Percentiles rank a stretch among this genome's conserved stretches.
Conservation (phyloP, 179 eudicot genomes). For the Sideroxylon spinosum region DNA sequence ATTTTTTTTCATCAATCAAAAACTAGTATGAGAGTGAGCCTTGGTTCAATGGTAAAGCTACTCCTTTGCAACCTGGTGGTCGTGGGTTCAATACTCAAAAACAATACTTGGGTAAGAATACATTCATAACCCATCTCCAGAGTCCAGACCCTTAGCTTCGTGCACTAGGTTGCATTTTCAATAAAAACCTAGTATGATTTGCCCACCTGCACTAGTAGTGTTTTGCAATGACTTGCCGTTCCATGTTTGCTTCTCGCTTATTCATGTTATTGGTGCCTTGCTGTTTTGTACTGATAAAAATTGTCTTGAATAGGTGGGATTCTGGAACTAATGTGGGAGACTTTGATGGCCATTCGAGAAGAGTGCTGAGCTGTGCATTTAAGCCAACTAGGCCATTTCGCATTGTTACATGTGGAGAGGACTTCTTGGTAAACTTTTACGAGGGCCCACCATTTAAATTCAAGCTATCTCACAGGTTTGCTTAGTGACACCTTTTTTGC, state of each 20-base stretch:
- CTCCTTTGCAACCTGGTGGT: no score
- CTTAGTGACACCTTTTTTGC: slow-evolving; percentile 6
- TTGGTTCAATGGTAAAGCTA: no score
- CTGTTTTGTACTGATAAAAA: not conserved
- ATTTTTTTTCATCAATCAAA: not conserved
- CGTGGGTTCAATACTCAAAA: no score
- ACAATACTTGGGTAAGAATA: no score
- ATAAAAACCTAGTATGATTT: not conserved
- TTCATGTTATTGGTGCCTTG: not conserved
- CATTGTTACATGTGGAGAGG: slow-evolving; percentile 94
- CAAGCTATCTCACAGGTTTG: slow-evolving; percentile 86
- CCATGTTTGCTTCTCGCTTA: not conserved
- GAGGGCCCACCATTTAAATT: slow-evolving; percentile 99
- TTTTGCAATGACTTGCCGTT: slow-evolving; percentile 8
- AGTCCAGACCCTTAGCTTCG: no score
- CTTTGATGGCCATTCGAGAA: slow-evolving; percentile 92
- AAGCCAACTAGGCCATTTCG: slow-evolving; percentile 96
- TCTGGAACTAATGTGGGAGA: slow-evolving; percentile 94
- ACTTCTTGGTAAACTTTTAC: slow-evolving; percentile 82
- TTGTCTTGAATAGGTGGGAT: slow-evolving; percentile 78
- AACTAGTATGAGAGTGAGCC: no score
- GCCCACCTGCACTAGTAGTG: not conserved
- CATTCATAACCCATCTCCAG: no score
- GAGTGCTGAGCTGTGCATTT: slow-evolving; percentile 94
- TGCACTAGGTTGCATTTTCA: not conserved